phyloP scores from a whole-genome alignment of 2,329 filamentous ascomycete species.

The Pezicula radicicola region DNA sequence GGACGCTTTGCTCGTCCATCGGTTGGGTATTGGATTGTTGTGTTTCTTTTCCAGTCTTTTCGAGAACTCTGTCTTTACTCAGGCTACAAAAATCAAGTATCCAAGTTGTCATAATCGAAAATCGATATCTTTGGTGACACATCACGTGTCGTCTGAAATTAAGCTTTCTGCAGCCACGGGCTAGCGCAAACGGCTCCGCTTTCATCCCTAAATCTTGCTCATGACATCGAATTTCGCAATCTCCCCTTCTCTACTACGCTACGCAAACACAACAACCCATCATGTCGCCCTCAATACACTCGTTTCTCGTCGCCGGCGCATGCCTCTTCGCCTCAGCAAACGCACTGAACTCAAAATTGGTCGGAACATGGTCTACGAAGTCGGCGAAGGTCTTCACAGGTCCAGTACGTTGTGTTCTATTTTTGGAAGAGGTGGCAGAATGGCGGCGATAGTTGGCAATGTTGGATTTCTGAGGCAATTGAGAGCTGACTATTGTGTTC shows the following conservation, averaged over 20 bases:
- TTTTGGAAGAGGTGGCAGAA: constrained; percentile 15
- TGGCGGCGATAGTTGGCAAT: constrained; percentile 7
- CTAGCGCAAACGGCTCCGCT: constrained; percentile 1
- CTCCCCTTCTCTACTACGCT: constrained; percentile 5
- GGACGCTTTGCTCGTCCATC: background rate
- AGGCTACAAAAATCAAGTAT: too few species aligned
- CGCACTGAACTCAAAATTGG: constrained; percentile 44
- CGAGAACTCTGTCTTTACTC: too few species aligned
- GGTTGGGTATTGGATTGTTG: too few species aligned
- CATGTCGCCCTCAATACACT: constrained; percentile 27
- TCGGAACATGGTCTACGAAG: constrained; percentile 73
- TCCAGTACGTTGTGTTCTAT: constrained; percentile 47
- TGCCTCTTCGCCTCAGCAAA: constrained; percentile 29
- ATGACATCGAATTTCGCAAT: background rate
- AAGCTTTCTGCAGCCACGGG: background rate
- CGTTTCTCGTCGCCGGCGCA: constrained; percentile 31
- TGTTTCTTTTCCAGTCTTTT: too few species aligned
- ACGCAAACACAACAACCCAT: constrained; percentile 9
- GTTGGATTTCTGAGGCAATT: constrained; percentile 3
- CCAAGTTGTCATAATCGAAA: too few species aligned
- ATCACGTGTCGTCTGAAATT: too few species aligned
- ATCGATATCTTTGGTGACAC: too few species aligned
- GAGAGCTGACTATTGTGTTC: constrained; percentile 9
- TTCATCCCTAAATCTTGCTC: constrained; percentile 12
- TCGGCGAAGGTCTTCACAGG: constrained; percentile 67